Evolutionary conservation across 768 basidiomycete genomes (phyloP), one percentile per base, ranked within the genome.

Genomic region (Russula griseocarnosa): DNA sequence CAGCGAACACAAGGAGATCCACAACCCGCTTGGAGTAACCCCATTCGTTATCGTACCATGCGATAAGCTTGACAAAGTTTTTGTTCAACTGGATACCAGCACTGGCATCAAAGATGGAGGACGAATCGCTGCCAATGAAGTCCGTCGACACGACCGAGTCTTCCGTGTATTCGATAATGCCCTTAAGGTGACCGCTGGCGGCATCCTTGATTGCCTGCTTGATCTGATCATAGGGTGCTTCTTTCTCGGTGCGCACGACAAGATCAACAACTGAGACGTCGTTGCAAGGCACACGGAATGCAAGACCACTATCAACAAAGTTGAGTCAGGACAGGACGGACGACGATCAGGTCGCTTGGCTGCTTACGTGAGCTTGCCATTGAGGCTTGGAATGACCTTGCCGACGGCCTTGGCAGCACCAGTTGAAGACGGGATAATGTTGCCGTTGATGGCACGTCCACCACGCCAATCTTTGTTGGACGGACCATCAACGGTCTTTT

Each of bases 321-420:
- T 42, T 69, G 36, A 69, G 57, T 30, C 36, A 40, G 58, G 55
- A 18, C 36, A 44, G 57, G 56, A 20, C 47, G 32, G 32, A 18
- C 16, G 32, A 11, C 22, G 28, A 51, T 24, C 13, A 20, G 28
- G 6, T 32, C 5, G 34, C 5, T 6, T n/a, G n/a, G 67, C 3
- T 24, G 77, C 87, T 71, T 74, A 92, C 90, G 94, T 98, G 73
- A 99, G 87, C 82, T 98, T 98, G 79, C 96, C 96, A 79, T 98
- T 97, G 70, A 99, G 84, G 56, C 78, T 75, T 65, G 96, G 96
- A 75, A 98, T 98, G 77, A 99, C 94, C 82, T 97, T 96, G 72
- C 94, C 94, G 74, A 96, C 94, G 68, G 94, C 94, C 86, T 98
- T 99, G 76, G 96, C 96, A 68, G 96, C 96, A 79, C 96, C 96